phyloP scores from a whole-genome alignment of 176 grass and related monocot species.

The Sorghum bicolor region DNA sequence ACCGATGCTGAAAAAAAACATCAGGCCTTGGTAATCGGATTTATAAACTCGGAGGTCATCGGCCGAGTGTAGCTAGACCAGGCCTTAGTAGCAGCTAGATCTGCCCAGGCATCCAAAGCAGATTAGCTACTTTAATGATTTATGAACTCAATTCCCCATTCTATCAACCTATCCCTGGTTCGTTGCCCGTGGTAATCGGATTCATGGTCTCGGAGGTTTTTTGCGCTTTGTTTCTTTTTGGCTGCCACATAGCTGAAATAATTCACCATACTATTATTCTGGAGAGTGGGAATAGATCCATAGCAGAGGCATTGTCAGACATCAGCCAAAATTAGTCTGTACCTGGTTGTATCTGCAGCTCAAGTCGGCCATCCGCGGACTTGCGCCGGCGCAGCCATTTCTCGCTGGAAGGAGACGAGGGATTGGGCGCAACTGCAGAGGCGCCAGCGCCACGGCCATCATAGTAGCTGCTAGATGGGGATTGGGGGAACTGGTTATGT shows the following conservation, averaged over 20 bases:
- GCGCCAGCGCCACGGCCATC: slow-evolving; percentile 22
- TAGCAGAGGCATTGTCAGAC: background rate
- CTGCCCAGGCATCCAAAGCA: background rate
- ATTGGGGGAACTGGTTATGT: background rate
- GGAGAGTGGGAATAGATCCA: background rate
- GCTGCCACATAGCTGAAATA: background rate
- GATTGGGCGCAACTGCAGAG: slow-evolving; percentile 15
- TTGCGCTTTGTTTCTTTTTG: background rate
- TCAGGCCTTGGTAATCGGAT: background rate
- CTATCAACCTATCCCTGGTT: background rate
- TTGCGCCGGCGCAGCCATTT: background rate
- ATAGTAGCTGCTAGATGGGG: background rate
- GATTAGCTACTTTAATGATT: background rate
- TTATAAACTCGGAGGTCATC: no score
- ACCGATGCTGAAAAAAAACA: background rate
- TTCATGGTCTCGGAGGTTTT: background rate
- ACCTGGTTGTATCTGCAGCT: slow-evolving; percentile 40
- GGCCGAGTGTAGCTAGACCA: no score
- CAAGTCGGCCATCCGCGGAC: background rate
- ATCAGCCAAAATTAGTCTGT: background rate
- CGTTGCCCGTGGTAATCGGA: background rate
- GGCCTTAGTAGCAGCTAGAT: no score
- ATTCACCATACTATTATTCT: background rate
- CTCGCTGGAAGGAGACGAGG: slow-evolving; percentile 8
- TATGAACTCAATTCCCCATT: background rate